phyloP scores from a whole-genome alignment of 2,329 filamentous ascomycete species.

The Fusarium nelsonii region DNA sequence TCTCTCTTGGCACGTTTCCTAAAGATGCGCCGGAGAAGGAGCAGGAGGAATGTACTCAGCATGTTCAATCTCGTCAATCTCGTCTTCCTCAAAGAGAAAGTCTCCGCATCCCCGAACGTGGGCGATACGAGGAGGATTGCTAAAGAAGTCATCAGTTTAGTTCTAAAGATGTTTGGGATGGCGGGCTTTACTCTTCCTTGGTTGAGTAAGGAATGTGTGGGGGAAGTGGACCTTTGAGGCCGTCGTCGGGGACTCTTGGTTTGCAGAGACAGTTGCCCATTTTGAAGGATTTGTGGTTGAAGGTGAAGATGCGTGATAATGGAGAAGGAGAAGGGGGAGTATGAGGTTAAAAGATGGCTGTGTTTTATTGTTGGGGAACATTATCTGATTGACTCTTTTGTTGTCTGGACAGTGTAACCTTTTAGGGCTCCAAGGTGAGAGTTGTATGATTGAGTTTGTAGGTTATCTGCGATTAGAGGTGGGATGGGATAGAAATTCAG shows the following conservation, averaged over 20 bases:
- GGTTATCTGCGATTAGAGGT: background rate
- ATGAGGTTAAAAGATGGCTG: background rate
- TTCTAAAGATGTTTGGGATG: too few species aligned
- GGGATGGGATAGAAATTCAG: too few species aligned
- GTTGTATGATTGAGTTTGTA: background rate
- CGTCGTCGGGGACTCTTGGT: background rate
- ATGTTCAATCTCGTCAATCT: background rate
- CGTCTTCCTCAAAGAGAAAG: background rate
- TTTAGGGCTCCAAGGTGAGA: background rate
- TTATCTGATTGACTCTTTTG: too few species aligned
- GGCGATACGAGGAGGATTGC: background rate
- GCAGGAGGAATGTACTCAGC: background rate
- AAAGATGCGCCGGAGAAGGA: background rate
- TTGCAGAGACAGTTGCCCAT: constrained; percentile 5
- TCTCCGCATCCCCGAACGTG: too few species aligned
- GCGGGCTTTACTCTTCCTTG: too few species aligned
- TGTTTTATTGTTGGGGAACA: background rate
- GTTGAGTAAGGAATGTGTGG: too few species aligned
- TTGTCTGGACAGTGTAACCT: too few species aligned
- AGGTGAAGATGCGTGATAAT: background rate
- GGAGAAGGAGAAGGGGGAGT: background rate
- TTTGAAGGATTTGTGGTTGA: background rate
- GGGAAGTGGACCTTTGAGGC: background rate
- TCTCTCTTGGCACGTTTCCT: background rate
- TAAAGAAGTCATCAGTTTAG: background rate